Percentiles rank a stretch among this genome's conserved stretches.
phyloP scores from a whole-genome alignment of 2,329 filamentous ascomycete genomes.

The Ascochyta fabae region DNA sequence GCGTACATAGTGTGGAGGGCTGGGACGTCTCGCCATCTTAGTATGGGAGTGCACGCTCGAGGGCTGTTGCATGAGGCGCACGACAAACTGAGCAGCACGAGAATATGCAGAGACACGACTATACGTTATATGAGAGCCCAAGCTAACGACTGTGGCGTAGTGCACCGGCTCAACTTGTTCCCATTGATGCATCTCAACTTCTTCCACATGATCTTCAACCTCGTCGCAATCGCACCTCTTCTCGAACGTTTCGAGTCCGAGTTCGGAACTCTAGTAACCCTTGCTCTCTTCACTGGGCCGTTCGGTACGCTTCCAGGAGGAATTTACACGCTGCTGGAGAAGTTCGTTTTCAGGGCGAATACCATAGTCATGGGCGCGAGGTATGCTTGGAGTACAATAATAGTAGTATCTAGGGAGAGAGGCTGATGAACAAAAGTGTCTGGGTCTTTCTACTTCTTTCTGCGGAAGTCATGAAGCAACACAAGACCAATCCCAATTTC shows the following conservation, averaged over 20 bases:
- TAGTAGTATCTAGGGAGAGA: accelerated
- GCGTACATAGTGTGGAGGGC: not conserved
- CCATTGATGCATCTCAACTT: slow-evolving; percentile 84
- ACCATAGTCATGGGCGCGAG: slow-evolving; percentile 81
- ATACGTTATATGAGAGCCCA: not conserved
- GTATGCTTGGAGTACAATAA: slow-evolving; percentile 54
- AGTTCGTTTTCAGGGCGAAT: slow-evolving; percentile 72
- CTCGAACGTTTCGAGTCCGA: slow-evolving; percentile 93
- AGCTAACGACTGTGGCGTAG: slow-evolving; percentile 55
- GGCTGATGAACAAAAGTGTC: slow-evolving; percentile 62
- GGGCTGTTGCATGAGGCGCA: not conserved
- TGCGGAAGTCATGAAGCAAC: slow-evolving; percentile 85
- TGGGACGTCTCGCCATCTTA: not conserved
- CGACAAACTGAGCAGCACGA: not conserved
- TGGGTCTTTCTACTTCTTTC: slow-evolving; percentile 92
- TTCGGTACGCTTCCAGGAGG: slow-evolving; percentile 72
- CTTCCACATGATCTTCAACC: slow-evolving; percentile 80
- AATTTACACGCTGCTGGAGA: slow-evolving; percentile 81
- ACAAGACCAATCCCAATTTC: slow-evolving; percentile 80
- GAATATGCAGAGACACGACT: not conserved
- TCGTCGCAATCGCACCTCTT: slow-evolving; percentile 81
- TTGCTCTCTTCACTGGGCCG: slow-evolving; percentile 84
- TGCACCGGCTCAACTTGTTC: slow-evolving; percentile 92
- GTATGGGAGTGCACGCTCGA: not conserved
- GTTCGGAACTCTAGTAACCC: slow-evolving; percentile 86